Conservation (phyloP, 73 alveolate genomes). For the Halteria grandinella region DNA sequence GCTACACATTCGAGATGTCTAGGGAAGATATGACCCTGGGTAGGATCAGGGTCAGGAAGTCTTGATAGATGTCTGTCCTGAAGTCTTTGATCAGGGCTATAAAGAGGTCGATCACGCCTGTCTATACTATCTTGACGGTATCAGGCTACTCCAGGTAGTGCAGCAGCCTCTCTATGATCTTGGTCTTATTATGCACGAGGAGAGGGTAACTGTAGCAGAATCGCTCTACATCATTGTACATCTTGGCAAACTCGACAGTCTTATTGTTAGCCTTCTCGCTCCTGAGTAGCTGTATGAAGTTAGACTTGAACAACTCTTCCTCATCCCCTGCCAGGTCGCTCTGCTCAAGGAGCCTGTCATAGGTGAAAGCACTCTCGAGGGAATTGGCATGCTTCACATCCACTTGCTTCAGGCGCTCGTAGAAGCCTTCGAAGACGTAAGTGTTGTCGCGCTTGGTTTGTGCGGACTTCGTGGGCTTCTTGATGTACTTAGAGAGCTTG, state of each 20-base stretch:
- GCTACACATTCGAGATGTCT: conserved; percentile 38
- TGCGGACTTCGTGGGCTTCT: conserved; percentile 7
- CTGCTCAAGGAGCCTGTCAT: conserved; percentile 37
- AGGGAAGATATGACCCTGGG: conserved; percentile 45
- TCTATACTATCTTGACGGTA: conserved; percentile 15
- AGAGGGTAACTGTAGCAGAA: conserved; percentile 56
- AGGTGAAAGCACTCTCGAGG: conserved; percentile 13
- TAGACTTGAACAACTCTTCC: conserved; percentile 19
- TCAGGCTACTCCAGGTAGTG: conserved; percentile 1
- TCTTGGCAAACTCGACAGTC: conserved; percentile 39
- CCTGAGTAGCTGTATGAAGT: conserved; percentile 41
- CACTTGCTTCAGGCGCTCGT: conserved; percentile 46
- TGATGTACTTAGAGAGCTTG: conserved; percentile 32
- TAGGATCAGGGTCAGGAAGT: conserved; percentile 11
- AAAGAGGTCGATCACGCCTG: conserved; percentile 42
- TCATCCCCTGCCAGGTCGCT: conserved; percentile 22
- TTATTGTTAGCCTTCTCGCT: conserved; percentile 30
- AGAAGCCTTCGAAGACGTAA: conserved; percentile 59
- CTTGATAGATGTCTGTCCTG: conserved; percentile 55
- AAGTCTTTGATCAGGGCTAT: conserved; percentile 58
- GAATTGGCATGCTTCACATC: conserved; percentile 41
- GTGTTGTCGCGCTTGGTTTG: conserved; percentile 41
- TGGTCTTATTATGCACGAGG: conserved; percentile 42
- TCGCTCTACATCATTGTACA: conserved; percentile 27
- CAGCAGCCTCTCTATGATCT: conserved; percentile 8